Percentiles rank a stretch among this genome's conserved stretches.
These are phyloP conservation scores for Isochrysis galbana DNA, from an alignment of 78 protist genomes.

Conservation along the genomic window DNA sequence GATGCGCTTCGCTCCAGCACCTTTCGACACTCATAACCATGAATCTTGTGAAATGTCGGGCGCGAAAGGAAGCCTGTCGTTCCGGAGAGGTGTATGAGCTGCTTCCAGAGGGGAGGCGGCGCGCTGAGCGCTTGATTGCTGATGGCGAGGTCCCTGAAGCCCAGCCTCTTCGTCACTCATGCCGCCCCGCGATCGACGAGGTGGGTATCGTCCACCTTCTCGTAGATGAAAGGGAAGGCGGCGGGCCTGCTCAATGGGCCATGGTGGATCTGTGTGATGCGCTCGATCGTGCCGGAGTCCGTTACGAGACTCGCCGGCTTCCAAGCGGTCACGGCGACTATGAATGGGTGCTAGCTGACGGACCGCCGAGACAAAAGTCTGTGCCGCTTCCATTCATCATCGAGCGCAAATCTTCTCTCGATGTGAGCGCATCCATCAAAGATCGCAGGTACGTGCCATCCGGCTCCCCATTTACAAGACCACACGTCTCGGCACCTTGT, in stretches of 20 bases:
- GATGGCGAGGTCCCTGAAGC: neutral
- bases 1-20: neutral
- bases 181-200: neutral
- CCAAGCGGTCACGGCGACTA: constrained; percentile 2
- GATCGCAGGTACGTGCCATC: too few relatives aligned
- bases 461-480: too few relatives aligned
- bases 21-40: neutral
- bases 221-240: neutral
- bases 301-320: neutral
- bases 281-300: neutral
- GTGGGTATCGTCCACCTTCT: neutral
- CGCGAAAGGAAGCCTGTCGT: neutral
- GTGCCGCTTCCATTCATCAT: neutral
- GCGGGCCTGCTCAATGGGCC: neutral
- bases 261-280: neutral
- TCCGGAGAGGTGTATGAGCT: neutral
- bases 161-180: neutral
- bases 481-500: too few relatives aligned
- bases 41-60: neutral
- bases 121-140: neutral
- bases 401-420: neutral
- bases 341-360: neutral
- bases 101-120: neutral
- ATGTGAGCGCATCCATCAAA: neutral
- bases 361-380: too few relatives aligned